Base-by-base conservation (phyloP, 192 early-diverging fungal species). In the Dissophora globulifera region DNA sequence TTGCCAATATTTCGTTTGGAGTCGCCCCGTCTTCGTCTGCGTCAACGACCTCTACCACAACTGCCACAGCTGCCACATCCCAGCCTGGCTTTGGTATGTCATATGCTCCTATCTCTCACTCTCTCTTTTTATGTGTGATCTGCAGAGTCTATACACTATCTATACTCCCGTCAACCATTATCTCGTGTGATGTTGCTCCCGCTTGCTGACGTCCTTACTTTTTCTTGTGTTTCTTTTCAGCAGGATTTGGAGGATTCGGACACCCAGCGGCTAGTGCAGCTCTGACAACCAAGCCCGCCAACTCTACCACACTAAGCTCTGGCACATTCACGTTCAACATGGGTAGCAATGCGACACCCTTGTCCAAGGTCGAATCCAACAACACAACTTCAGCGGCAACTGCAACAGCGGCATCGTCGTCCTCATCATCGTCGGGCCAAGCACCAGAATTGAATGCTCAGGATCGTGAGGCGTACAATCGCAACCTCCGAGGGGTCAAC, bases 281-380 rank as follows among this genome's bases (percentile, higher is more conserved):
- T 38, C 35, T 38, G 6, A 38, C 35, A 38, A 9, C 35, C 35
- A 38, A 38, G 35, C 35, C 27, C 26, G 19, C 29, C 27, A 45
- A 2, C 57, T 46, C 38, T 6, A 64, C 29, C 26, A 29, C 27
- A n/a, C n/a, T n/a, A 23, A 46, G 20, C 27, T 11, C 50, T 4
- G 45, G 43, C 13, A 32, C 54, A 8, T 74, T 74, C 33, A 74
- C 61, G 0, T 74, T 74, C 25, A 74, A 74, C 40, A 41, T 74
- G 12, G 69, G 69, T 13, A 74, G 69, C 55, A 63, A 56, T 11
- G 69, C 54, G 13, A 64, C 48, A 4, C n/a, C 58, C 8, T 19
- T 38, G 7, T 27, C 43, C 16, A 64, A 33, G 6, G 20, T 58
- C 12, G 22, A 17, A 33, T 16, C n/a, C n/a, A n/a, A n/a, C n/a